phyloP scores from a whole-genome alignment of 179 eudicot species.

The Silene vulgaris region DNA sequence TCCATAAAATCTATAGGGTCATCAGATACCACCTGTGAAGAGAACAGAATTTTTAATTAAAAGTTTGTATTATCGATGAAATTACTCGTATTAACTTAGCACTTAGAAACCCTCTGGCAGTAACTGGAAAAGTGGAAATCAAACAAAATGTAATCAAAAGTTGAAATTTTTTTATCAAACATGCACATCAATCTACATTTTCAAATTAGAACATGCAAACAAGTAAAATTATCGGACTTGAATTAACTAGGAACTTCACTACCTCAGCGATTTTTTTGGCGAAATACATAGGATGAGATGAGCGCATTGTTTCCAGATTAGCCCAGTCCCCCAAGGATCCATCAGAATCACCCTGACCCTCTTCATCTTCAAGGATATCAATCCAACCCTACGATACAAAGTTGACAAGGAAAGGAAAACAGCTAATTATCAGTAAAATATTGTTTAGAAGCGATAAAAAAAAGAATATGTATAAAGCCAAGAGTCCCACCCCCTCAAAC shows the following conservation, averaged over 20 bases:
- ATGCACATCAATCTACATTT: conserved; percentile 8
- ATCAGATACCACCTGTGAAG: conserved; percentile 53
- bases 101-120: no score
- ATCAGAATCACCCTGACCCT: conserved; percentile 61
- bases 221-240: neutral
- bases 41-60: neutral
- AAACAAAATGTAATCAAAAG: neutral
- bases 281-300: conserved; percentile 87
- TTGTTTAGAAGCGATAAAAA: neutral
- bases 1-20: conserved; percentile 78
- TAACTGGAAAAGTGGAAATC: neutral
- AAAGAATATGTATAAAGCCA: neutral
- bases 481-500: conserved; percentile 37
- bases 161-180: neutral
- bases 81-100: no score
- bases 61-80: no score
- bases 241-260: conserved; percentile 46
- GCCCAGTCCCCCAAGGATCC: conserved; percentile 92
- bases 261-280: conserved; percentile 77
- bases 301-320: conserved; percentile 78
- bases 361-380: conserved; percentile 64
- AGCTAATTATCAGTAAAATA: conserved; percentile 10
- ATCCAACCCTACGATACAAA: conserved; percentile 65
- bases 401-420: conserved; percentile 12
- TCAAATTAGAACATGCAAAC: neutral